Evolutionary conservation across 768 basidiomycete species (phyloP).

Genomic region (Trametes maxima): DNA sequence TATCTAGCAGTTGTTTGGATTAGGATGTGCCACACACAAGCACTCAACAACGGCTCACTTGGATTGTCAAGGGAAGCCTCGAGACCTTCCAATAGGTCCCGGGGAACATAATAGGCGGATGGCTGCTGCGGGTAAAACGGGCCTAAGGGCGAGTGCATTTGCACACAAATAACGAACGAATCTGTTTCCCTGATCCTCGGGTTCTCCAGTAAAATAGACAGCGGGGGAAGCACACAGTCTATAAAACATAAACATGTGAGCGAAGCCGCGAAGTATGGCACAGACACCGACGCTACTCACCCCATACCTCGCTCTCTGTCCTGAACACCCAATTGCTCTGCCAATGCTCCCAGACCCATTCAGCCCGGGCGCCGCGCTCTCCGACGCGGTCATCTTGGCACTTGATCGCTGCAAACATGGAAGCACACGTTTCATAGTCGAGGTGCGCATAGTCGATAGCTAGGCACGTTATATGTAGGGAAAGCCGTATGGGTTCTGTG

Average conservation of each 20-base stretch:
- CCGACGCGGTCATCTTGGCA: slow-evolving; percentile 62
- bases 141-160: slow-evolving; percentile 62
- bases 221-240: slow-evolving; percentile 66
- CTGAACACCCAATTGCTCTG: slow-evolving; percentile 73
- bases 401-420: slow-evolving; percentile 76
- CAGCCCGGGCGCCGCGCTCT: slow-evolving; percentile 61
- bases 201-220: slow-evolving; percentile 64
- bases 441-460: slow-evolving; percentile 61
- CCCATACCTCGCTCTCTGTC: slow-evolving; percentile 73
- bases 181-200: slow-evolving; percentile 59
- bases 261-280: background rate
- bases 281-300: slow-evolving; percentile 39
- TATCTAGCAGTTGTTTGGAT: slow-evolving; percentile 44
- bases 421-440: slow-evolving; percentile 60
- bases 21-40: background rate
- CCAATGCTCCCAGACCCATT: slow-evolving; percentile 78
- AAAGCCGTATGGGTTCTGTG: slow-evolving; percentile 47
- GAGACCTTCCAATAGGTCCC: slow-evolving; percentile 66
- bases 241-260: background rate
- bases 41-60: slow-evolving; percentile 42
- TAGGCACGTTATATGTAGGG: slow-evolving; percentile 67
- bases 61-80: slow-evolving; percentile 73
- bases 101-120: slow-evolving; percentile 63
- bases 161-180: slow-evolving; percentile 72
- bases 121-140: slow-evolving; percentile 68